Evolutionary conservation across 176 grass and related monocot genomes (phyloP), one percentile per base, ranked within the genome.

Genomic region (Metroxylon sagu): DNA sequence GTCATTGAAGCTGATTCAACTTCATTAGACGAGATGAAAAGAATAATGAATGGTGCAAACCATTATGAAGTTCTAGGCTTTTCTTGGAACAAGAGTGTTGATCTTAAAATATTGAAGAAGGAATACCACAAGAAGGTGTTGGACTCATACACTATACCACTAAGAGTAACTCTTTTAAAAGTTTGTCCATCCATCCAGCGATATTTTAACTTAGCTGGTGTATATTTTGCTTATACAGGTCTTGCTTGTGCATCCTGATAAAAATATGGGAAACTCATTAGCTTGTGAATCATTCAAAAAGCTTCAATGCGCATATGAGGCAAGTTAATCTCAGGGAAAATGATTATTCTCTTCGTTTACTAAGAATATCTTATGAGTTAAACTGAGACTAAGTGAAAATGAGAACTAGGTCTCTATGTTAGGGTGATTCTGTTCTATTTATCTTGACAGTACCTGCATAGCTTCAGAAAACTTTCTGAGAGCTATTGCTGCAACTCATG

Each of bases 241-340:
- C 52, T 56, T 88, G 17, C 81, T 98, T 83, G 94, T 98, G 53
- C 94, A 98, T 81, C 94, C 94, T 65, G 94, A 98, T 77, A 98
- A 98, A 77, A 98, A 98, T 64, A 88, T 85, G 79, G 88, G 88
- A 29, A 86, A 81, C 73, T 52, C 76, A 29, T 85, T 80, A 77
- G 85, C 94, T 54, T 89, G 84, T 61, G 94, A 98, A 59, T 98
- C 94, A 76, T 98, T 98, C 59, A 98, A 98, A 79, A 98, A 92
- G 76, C 88, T 98, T 85, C 94, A 98, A 30, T 93, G 79, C 74
- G 88, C 94, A 67, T 98, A 89, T 57, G 94, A 98, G 94, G 94
- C 71, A 89, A 81, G 79, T 83, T 5, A 35, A 35, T 16, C 31
- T 35, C 6, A 35, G 8, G 6, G 31, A 35, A 35, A 5, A 35